phyloP scores from a whole-genome alignment of 345 rosid genomes.

The Salix caprea region DNA sequence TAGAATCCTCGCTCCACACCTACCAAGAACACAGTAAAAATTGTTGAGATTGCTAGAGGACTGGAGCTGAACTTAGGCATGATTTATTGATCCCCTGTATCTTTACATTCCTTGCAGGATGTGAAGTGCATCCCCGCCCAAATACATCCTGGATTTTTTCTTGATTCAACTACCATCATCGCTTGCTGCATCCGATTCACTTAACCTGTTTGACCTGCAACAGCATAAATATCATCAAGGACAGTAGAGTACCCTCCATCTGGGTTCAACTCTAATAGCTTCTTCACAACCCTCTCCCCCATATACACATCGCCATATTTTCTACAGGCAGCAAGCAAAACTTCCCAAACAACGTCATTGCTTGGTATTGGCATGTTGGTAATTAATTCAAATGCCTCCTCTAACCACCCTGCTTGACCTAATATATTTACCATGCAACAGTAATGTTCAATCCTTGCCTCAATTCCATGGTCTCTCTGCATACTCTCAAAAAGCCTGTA shows the following conservation, averaged over 20 bases:
- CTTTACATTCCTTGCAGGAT: background rate
- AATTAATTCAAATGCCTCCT: conserved; percentile 14
- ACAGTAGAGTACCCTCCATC: conserved; percentile 14
- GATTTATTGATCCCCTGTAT: background rate
- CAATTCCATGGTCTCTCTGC: conserved; percentile 16
- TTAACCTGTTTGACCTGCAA: conserved; percentile 11
- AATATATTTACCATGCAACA: conserved; percentile 16
- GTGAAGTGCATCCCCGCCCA: background rate
- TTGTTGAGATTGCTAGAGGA: background rate
- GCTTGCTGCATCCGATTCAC: conserved; percentile 2
- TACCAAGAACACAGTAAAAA: background rate
- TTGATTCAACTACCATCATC: conserved; percentile 1
- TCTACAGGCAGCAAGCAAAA: conserved; percentile 18
- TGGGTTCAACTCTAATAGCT: conserved; percentile 14
- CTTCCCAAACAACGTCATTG: conserved; percentile 18
- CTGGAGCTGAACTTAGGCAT: background rate
- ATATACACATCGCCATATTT: conserved; percentile 7
- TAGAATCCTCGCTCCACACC: background rate
- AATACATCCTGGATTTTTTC: conserved; percentile 13
- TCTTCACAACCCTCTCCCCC: conserved; percentile 19
- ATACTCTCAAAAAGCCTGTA: conserved; percentile 19
- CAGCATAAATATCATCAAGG: conserved; percentile 9
- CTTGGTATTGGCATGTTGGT: conserved; percentile 7
- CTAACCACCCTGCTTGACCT: conserved; percentile 17
- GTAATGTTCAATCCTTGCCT: conserved; percentile 16